phyloP scores from a whole-genome alignment of 805 yeast species.

The Allodekkera sacchari region DNA sequence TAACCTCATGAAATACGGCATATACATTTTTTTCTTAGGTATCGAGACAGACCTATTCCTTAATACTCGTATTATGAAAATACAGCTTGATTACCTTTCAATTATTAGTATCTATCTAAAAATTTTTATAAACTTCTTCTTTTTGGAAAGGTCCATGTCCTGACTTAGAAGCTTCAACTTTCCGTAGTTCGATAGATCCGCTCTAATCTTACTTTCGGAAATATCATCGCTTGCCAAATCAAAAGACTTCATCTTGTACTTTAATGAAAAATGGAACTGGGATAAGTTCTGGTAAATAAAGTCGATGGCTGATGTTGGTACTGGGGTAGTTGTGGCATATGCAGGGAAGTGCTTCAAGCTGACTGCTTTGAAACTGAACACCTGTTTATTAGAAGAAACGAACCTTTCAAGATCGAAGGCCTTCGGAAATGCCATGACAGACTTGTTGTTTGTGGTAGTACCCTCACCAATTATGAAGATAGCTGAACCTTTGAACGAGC shows the following conservation, averaged over 20 bases:
- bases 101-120: no score
- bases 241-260: constrained; percentile 17
- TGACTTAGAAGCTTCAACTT: constrained; percentile 40
- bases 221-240: constrained; percentile 6
- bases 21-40: no score
- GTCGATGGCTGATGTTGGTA: constrained; percentile 13
- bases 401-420: constrained; percentile 14
- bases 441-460: constrained; percentile 76
- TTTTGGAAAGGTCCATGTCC: constrained; percentile 33
- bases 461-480: constrained; percentile 69
- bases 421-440: constrained; percentile 50
- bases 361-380: constrained; percentile 26
- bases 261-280: constrained; percentile 7
- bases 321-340: constrained; percentile 26
- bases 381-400: constrained; percentile 2
- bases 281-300: constrained; percentile 10
- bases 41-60: no score
- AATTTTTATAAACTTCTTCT: constrained; percentile 37
- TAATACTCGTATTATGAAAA: no score
- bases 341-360: constrained; percentile 32
- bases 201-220: constrained; percentile 12
- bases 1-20: no score
- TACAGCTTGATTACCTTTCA: no score
- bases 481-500: constrained; percentile 29
- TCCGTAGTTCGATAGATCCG: constrained; percentile 34